Evolutionary conservation across 306 rosid genomes (phyloP).

Genomic region (Dryas drummondii): DNA sequence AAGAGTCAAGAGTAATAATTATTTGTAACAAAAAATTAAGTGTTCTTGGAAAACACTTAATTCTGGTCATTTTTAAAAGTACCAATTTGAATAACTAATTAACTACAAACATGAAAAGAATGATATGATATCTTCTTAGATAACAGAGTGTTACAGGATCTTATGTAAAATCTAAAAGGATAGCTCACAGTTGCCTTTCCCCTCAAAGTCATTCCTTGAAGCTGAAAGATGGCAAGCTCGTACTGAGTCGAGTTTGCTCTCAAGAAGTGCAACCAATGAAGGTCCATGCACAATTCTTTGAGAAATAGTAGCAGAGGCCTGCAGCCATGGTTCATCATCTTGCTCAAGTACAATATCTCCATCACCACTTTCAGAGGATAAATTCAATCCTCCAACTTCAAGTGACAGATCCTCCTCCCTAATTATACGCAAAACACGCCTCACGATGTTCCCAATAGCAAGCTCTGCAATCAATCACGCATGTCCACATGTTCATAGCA

Average conservation of each 20-base stretch:
- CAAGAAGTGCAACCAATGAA: conserved; percentile 2
- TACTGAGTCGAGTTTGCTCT: not conserved
- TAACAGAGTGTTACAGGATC: not conserved
- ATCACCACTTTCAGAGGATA: not conserved
- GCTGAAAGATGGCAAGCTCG: not conserved
- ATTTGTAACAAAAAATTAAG: too few species aligned
- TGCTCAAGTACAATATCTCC: conserved; percentile 5
- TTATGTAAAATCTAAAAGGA: not conserved
- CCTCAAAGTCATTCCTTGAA: conserved; percentile 1
- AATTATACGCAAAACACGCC: conserved; percentile 9
- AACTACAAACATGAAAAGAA: not conserved
- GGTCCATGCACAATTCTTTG: not conserved
- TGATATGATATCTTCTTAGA: not conserved
- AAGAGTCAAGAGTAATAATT: too few species aligned
- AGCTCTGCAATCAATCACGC: conserved; percentile 2
- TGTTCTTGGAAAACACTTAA: too few species aligned
- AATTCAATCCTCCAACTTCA: conserved; percentile 11
- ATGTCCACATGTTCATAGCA: not conserved
- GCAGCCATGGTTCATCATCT: conserved; percentile 2
- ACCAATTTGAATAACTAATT: too few species aligned
- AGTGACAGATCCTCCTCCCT: conserved; percentile 9
- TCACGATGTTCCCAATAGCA: conserved; percentile 22
- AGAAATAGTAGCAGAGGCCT: not conserved
- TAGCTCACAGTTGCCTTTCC: conserved; percentile 7
- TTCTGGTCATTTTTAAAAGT: too few species aligned